Base-by-base conservation (phyloP, 371 early-diverging fungal genomes). In the Rozella allomycis region DNA sequence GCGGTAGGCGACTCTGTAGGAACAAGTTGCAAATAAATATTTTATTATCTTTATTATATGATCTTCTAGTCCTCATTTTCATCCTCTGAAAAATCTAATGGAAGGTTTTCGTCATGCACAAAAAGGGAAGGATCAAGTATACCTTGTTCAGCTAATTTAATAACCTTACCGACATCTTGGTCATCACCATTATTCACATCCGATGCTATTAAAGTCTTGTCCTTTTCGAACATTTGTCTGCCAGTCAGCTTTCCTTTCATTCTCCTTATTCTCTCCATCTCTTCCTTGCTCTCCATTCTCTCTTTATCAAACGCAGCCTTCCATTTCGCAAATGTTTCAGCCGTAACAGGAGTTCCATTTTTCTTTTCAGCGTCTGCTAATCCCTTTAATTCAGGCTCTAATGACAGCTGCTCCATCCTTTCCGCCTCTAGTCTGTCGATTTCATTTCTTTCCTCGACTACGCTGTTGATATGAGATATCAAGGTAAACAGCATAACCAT, bases 401-500 rank as follows among this genome's bases (percentile, higher is more conserved):
- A 53, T 34, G 64, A 70, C 22, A 52, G 41, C 8, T 49, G 55
- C 23, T 50, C 60, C 31, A 59, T 50, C 19, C 64, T 60, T 25
- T 60, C 63, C 13, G 46, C 25, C 10, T 78, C 50, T 16, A 6
- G 23, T 32, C 33, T 26, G 5, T 26, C 33, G 21, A 21, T 13
- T 32, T 26, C 21, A 26, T 26, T 12, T 23, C 73, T 48, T 34
- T 62, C 57, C 34, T 69, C 70, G 17, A 81, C 45, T 4, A 42
- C 48, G 39, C 87, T 88, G 45, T 78, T 78, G 13, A 78, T 61
- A 0, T 53, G 44, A 13, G 78, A 62, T 3, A 72, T 76, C 62
- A 91, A 60, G 7, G 74, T 63, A 44, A 86, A 91, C 17, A 83
- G 67, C 80, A 84, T 79, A 19, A 69, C 82, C 83, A 86, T 85